A percentile compares a stretch with the other conserved stretches of the same genome.
Conservation (phyloP, 768 basidiomycete genomes). For the Suillus cothurnatus region DNA sequence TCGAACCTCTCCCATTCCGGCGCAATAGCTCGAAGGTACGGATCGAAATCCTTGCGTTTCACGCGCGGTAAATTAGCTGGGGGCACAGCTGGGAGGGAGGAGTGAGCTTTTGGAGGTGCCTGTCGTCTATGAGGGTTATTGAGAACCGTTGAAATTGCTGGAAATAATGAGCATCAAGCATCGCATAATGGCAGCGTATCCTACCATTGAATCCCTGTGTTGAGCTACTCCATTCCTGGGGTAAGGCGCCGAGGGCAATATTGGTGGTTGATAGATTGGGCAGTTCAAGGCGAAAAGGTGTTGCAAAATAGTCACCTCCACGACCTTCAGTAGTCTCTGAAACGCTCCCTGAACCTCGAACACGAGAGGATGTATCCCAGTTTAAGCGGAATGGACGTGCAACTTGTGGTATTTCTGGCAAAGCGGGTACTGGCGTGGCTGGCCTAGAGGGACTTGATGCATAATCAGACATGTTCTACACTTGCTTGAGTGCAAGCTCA, state of each 20-base stretch:
- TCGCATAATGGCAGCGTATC: slow-evolving; percentile 22
- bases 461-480: slow-evolving; percentile 40
- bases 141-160: slow-evolving; percentile 92
- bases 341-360: slow-evolving; percentile 69
- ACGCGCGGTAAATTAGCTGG: slow-evolving; percentile 81
- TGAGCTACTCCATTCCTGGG: slow-evolving; percentile 76
- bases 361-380: slow-evolving; percentile 65
- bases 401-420: slow-evolving; percentile 43
- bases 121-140: slow-evolving; percentile 87
- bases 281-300: slow-evolving; percentile 43
- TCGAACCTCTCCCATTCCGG: slow-evolving; percentile 82
- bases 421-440: slow-evolving; percentile 51
- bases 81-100: slow-evolving; percentile 68
- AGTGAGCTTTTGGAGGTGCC: slow-evolving; percentile 87
- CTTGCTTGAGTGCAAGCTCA: slow-evolving; percentile 6
- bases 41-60: slow-evolving; percentile 79
- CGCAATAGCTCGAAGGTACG: slow-evolving; percentile 70
- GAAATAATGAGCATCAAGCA: slow-evolving; percentile 11
- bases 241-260: slow-evolving; percentile 51
- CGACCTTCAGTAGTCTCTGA: slow-evolving; percentile 73
- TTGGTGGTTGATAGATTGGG: slow-evolving; percentile 51
- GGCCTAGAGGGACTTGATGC: slow-evolving; percentile 60
- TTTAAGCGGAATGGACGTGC: slow-evolving; percentile 71
- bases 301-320: slow-evolving; percentile 58
- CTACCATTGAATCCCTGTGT: slow-evolving; percentile 89